Base-by-base conservation (phyloP, 352 stramenopile species). In the Globisporangium perplexum region DNA sequence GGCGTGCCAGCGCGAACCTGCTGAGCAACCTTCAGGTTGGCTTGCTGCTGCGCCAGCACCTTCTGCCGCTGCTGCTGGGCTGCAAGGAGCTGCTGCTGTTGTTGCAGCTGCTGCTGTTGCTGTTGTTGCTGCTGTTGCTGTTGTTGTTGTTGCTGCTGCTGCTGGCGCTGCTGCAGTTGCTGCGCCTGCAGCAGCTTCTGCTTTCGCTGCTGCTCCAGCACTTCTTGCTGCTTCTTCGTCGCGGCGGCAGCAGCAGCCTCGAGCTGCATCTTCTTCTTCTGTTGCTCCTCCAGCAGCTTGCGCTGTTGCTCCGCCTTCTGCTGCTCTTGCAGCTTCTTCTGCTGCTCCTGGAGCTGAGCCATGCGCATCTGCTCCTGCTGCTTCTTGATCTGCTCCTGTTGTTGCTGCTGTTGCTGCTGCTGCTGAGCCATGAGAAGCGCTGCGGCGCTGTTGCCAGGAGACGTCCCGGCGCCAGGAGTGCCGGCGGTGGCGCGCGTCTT, bases 181-280 rank as follows among this genome's bases (percentile, higher is more conserved):
- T 72, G 68, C 4, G 59, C 57, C 41, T 76, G 64, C 10, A 71
- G 18, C 7, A 86, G 48, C 45, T 86, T 70, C 38, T 91, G 73
- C 41, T 89, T 74, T 36, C 85, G 86, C n/a, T 76, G 75, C 26
- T 83, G 66, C 33, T 83, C 70, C 46, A 86, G 39, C 30, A 88
- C 26, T 22, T 81, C 68, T 42, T 91, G 72, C 31, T 87, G 80
- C 39, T 84, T 72, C 53, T 88, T 83, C 35, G 77, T 74, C 4
- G 72, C 70, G 2, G 68, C 71, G 11, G 69, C 68, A n/a, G 69
- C 70, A 42, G 69, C 68, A 43, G 74, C 68, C 35, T 92, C 75
- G 17, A 84, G 68, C 45, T 88, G 74, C 41, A 83, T 55, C 50
- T 91, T 88, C 53, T 86, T 86, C 46, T 83, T 72, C 45, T 86